Conservation (phyloP, 495 filamentous ascomycete genomes). For the Xylaria flabelliformis region DNA sequence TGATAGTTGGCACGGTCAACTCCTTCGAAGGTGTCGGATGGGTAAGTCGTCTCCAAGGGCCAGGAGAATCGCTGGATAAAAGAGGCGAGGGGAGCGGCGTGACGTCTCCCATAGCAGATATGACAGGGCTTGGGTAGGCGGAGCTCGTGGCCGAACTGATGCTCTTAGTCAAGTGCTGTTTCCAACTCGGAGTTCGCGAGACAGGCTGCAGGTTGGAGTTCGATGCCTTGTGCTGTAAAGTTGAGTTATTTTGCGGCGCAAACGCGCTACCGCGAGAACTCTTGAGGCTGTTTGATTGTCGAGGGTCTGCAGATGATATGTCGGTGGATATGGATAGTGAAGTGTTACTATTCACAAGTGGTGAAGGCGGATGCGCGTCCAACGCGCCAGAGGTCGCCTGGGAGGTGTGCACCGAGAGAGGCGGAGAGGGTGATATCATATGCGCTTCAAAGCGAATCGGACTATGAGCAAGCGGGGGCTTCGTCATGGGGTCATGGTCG, state of each 20-base stretch:
- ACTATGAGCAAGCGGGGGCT: constrained; percentile 21
- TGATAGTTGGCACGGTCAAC: constrained; percentile 44
- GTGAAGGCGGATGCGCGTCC: constrained; percentile 31
- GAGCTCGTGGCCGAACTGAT: constrained; percentile 55
- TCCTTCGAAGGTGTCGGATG: constrained; percentile 50
- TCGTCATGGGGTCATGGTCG: constrained; percentile 35
- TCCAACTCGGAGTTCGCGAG: constrained; percentile 57
- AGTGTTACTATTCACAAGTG: constrained; percentile 30
- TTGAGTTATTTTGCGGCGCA: constrained; percentile 37
- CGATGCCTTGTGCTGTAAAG: constrained; percentile 49
- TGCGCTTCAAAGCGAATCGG: constrained; percentile 39
- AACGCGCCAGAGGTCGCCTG: constrained; percentile 29
- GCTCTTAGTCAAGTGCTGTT: constrained; percentile 43
- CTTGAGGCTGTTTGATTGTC: constrained; percentile 37
- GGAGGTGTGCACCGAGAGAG: constrained; percentile 29
- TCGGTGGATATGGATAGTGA: constrained; percentile 48
- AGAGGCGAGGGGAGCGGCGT: constrained; percentile 93
- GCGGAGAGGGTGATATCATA: constrained; percentile 39
- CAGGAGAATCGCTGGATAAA: constrained; percentile 72
- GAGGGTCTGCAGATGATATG: constrained; percentile 34
- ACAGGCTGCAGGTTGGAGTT: constrained; percentile 50
- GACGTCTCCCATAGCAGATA: constrained; percentile 85
- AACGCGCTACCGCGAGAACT: constrained; percentile 35
- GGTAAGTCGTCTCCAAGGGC: constrained; percentile 65
- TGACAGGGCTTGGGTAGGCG: constrained; percentile 62